Conservation (phyloP, 768 basidiomycete species). For the Hortiboletus campestris region DNA sequence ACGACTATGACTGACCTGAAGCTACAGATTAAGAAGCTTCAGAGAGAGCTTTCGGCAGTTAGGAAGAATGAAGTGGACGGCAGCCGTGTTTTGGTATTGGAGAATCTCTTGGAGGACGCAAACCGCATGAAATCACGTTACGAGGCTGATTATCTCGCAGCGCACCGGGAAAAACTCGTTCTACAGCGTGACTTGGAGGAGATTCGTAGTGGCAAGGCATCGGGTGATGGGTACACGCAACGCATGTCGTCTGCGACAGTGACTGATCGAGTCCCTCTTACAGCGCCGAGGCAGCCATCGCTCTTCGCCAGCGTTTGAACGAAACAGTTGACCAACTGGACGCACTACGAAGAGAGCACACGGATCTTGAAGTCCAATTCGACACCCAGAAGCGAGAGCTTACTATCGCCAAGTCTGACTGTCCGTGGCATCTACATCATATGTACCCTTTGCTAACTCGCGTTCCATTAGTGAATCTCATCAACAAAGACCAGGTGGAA, state of each 20-base stretch:
- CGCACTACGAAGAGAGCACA: slow-evolving; percentile 58
- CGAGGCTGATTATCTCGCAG: slow-evolving; percentile 81
- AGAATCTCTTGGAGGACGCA: slow-evolving; percentile 89
- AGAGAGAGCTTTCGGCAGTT: slow-evolving; percentile 76
- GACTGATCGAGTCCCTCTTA: slow-evolving; percentile 4
- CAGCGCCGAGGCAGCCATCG: slow-evolving; percentile 85
- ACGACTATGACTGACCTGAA: slow-evolving; percentile 92
- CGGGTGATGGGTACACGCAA: slow-evolving; percentile 70
- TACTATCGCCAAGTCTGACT: slow-evolving; percentile 80
- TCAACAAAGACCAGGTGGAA: slow-evolving; percentile 92
- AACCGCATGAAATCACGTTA: slow-evolving; percentile 88
- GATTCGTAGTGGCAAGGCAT: slow-evolving; percentile 80
- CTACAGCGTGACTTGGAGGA: slow-evolving; percentile 83
- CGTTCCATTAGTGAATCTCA: slow-evolving; percentile 65
- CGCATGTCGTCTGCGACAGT: neutral
- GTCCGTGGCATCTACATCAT: slow-evolving; percentile 43
- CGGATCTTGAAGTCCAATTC: slow-evolving; percentile 69
- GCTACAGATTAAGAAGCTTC: slow-evolving; percentile 76
- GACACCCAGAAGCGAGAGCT: slow-evolving; percentile 65
- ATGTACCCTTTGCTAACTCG: slow-evolving; percentile 2
- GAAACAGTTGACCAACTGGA: slow-evolving; percentile 86
- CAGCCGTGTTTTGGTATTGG: slow-evolving; percentile 77
- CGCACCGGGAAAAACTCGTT: slow-evolving; percentile 79
- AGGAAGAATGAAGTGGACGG: slow-evolving; percentile 74
- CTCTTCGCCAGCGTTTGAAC: slow-evolving; percentile 81